phyloP scores from a whole-genome alignment of 805 yeast species.

The Candida palmyrensis region DNA sequence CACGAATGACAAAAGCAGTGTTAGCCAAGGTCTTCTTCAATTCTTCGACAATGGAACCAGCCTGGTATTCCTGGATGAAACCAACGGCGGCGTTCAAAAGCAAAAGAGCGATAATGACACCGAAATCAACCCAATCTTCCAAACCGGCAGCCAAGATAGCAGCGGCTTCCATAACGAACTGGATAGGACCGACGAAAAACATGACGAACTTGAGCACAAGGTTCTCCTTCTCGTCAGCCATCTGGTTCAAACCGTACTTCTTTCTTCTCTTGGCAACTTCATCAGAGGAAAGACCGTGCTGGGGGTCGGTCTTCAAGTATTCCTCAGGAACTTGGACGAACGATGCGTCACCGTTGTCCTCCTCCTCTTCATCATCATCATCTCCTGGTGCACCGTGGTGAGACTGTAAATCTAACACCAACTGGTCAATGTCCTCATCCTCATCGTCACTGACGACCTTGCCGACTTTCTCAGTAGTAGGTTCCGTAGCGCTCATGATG shows the following conservation, averaged over 20 bases:
- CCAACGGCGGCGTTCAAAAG: slow-evolving; percentile 89
- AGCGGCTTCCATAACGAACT: slow-evolving; percentile 97
- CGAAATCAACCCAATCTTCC: slow-evolving; percentile 98
- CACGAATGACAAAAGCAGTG: slow-evolving; percentile 80
- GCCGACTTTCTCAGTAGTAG: slow-evolving; percentile 50
- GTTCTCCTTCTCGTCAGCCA: slow-evolving; percentile 86
- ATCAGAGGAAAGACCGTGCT: slow-evolving; percentile 68
- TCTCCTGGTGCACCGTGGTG: slow-evolving; percentile 47
- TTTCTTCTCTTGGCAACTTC: slow-evolving; percentile 81
- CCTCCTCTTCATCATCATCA: slow-evolving; percentile 52
- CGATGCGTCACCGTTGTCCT: slow-evolving; percentile 28
- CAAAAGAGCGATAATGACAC: slow-evolving; percentile 88
- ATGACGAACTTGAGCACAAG: slow-evolving; percentile 69
- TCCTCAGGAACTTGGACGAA: slow-evolving; percentile 82
- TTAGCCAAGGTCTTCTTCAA: slow-evolving; percentile 92
- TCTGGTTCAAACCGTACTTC: slow-evolving; percentile 86
- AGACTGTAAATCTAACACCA: slow-evolving; percentile 75
- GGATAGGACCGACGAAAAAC: slow-evolving; percentile 94
- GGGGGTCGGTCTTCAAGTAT: slow-evolving; percentile 75
- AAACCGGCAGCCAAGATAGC: slow-evolving; percentile 93
- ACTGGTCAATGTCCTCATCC: slow-evolving; percentile 55
- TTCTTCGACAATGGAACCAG: slow-evolving; percentile 96
- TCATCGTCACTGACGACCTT: slow-evolving; percentile 50
- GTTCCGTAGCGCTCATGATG: slow-evolving; percentile 41
- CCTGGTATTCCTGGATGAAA: slow-evolving; percentile 96